A percentile compares a stretch with the other conserved stretches of the same genome.
Conservation (phyloP, 2,329 filamentous ascomycete genomes). For the Botrytis squamosa region DNA sequence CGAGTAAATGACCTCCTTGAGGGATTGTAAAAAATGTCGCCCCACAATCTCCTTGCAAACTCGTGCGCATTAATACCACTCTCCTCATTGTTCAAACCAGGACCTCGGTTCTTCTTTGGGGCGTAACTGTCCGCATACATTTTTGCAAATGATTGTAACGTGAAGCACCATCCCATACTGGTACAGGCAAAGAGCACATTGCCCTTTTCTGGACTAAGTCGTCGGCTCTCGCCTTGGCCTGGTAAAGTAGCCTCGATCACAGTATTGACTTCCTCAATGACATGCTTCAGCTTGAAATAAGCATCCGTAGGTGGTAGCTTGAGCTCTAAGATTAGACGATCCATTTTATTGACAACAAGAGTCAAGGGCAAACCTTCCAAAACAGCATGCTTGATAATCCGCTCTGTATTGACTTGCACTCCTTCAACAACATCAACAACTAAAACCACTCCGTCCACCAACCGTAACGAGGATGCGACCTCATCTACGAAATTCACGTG, state of each 20-base stretch:
- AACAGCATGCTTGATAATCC: slow-evolving; percentile 94
- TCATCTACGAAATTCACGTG: slow-evolving; percentile 99
- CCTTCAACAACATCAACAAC: slow-evolving; percentile 97
- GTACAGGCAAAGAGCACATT: slow-evolving; percentile 97
- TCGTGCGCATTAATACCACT: slow-evolving; percentile 70
- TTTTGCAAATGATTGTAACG: slow-evolving; percentile 86
- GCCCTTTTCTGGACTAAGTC: slow-evolving; percentile 91
- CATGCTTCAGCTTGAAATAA: slow-evolving; percentile 98
- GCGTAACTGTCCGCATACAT: slow-evolving; percentile 90
- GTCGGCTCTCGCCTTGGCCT: slow-evolving; percentile 71
- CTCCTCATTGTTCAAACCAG: slow-evolving; percentile 42
- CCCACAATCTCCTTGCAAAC: slow-evolving; percentile 86
- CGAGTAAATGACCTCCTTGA: slow-evolving; percentile 86
- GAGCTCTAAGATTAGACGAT: slow-evolving; percentile 88
- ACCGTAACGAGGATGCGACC: slow-evolving; percentile 79
- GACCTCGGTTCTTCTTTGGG: slow-evolving; percentile 31
- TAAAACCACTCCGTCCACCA: slow-evolving; percentile 89
- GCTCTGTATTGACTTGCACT: slow-evolving; percentile 97
- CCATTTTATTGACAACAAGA: slow-evolving; percentile 95
- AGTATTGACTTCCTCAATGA: slow-evolving; percentile 98
- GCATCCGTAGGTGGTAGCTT: slow-evolving; percentile 93
- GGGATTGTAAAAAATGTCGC: slow-evolving; percentile 95
- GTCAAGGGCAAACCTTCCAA: slow-evolving; percentile 86
- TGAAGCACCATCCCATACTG: slow-evolving; percentile 96
- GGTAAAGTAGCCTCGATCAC: slow-evolving; percentile 86